Evolutionary conservation across 2,329 filamentous ascomycete species (phyloP), one percentile per base, ranked within the genome.

Genomic region (Chrysoporthe deuterocubensis): DNA sequence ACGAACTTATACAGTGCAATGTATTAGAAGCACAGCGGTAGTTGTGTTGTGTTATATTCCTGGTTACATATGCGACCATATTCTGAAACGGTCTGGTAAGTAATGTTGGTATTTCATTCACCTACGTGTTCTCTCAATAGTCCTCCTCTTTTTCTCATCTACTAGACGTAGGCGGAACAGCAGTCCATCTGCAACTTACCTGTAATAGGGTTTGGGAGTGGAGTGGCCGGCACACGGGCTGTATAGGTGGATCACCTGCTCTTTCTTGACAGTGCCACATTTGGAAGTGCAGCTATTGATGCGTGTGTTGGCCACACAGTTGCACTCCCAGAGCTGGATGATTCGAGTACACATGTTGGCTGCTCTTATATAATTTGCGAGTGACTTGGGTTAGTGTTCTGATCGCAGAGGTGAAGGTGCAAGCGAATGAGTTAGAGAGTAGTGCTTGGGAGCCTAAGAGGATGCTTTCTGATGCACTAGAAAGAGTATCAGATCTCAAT

Each of bases 261-360:
- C 14, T 8, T 2, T 6, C 54, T n/a, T 8, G 32, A 40, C 5
- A 16, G 8, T n/a, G 3, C 54, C 34, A 57, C 54, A 57, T 40
- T 21, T 40, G 14, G 14, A 11, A 2, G 3, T n/a, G 54, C 54
- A 57, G 1, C 8, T 37, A 16, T 57, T 57, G 54, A 57, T 13
- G 5, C 32, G 54, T 8, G 34, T 57, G 3, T 57, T 40, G 16
- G 54, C 16, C 14, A 40, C 54, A 57, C 54, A 57, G 16, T 57
- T 57, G 54, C 54, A 57, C 54, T 57, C 54, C 54, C 54, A 57
- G 32, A 57, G 16, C 34, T 57, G 34, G 9, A 40, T 21, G 3
- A 57, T n/a, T 7, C 16, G 34, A 40, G 54, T 40, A 40, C 54
- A 57, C 54, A 57, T 57, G 2, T n/a, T 57, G 16, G 5, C 18